Base-by-base conservation (phyloP, 2,329 filamentous ascomycete species). In the Pseudogymnoascus sp. region DNA sequence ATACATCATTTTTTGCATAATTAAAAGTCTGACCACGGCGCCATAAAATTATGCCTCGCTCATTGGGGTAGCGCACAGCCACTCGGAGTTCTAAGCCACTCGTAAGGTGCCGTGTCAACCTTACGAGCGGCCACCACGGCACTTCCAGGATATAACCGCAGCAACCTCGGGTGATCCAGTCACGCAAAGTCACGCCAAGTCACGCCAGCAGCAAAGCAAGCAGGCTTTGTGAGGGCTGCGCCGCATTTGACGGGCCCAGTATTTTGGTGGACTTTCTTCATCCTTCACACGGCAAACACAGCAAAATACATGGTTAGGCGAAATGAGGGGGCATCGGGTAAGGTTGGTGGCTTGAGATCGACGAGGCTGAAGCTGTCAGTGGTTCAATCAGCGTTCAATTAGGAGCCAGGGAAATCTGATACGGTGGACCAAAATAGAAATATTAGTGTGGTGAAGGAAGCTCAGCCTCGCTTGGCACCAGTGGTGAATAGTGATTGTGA, bases 391-490 rank as follows among this genome's bases (percentile, higher is more conserved):
- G 19, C 19, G 26, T 31, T 16, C 46, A 56, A 56, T 56, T 26
- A 56, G 10, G 10, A 56, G 50, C 1, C 46, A 56, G 50, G 26
- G 28, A 56, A 56, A 33, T 8, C 4, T 1, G 28, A 8, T 11
- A 28, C 6, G 4, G 26, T 56, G 50, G 50, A 19, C 50, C 50
- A 56, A 33, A 56, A 56, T 56, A 56, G 50, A 7, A 33, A 19
- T 19, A 56, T 33, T 33, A 56, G 28, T 12, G 41, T 46, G 22
- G 22, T 46, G 11, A 24, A 14, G 19, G 10, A 12, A 6, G n/a
- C 50, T 56, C 26, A 56, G 50, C 50, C 50, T 33, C 50, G 50
- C 50, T 56, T 56, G 50, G 50, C 50, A 22, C 50, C 10, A 33
- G 4, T 56, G 8, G 8, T 19, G 5, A 28, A 2, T 19, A 7